phyloP scores from a whole-genome alignment of 352 stramenopile species.

The Phytophthora pinifolia region DNA sequence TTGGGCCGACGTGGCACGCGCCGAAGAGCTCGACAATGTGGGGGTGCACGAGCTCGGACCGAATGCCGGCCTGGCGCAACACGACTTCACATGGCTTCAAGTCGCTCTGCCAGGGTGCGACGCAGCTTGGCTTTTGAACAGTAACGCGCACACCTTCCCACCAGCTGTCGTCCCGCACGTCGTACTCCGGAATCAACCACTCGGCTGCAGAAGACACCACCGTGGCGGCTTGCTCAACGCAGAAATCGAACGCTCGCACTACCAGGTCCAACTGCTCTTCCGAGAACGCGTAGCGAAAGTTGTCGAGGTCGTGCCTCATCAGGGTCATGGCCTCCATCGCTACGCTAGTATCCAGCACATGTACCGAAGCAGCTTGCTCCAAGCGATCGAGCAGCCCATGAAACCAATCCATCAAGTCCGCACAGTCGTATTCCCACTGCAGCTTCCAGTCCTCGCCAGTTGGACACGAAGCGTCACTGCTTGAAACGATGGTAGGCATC shows the following conservation, averaged over 20 bases:
- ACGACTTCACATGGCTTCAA: constrained; percentile 15
- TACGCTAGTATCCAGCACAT: constrained; percentile 2
- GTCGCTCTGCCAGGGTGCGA: not conserved
- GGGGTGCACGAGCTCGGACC: constrained; percentile 36
- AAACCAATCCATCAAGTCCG: constrained; percentile 23
- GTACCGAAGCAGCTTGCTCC: not conserved
- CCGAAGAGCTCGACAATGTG: constrained; percentile 36
- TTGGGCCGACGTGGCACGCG: constrained; percentile 19
- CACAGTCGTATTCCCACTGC: constrained; percentile 29
- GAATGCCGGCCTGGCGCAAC: constrained; percentile 26
- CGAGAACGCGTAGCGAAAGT: constrained; percentile 29
- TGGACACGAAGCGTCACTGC: constrained; percentile 5
- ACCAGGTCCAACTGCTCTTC: constrained; percentile 15
- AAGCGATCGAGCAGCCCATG: constrained; percentile 17
- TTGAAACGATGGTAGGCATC: constrained; percentile 1
- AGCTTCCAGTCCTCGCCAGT: constrained; percentile 19
- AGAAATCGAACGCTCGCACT: constrained; percentile 15
- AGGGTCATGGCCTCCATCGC: constrained; percentile 26
- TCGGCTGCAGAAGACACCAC: constrained; percentile 14
- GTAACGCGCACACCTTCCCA: constrained; percentile 35
- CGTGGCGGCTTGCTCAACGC: not conserved
- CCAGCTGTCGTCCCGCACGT: constrained; percentile 30
- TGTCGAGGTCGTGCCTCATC: constrained; percentile 30
- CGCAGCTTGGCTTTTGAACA: constrained; percentile 1
- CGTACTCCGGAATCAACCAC: constrained; percentile 32